Base-by-base conservation (phyloP, 768 basidiomycete genomes). In the Lentinula sp. region DNA sequence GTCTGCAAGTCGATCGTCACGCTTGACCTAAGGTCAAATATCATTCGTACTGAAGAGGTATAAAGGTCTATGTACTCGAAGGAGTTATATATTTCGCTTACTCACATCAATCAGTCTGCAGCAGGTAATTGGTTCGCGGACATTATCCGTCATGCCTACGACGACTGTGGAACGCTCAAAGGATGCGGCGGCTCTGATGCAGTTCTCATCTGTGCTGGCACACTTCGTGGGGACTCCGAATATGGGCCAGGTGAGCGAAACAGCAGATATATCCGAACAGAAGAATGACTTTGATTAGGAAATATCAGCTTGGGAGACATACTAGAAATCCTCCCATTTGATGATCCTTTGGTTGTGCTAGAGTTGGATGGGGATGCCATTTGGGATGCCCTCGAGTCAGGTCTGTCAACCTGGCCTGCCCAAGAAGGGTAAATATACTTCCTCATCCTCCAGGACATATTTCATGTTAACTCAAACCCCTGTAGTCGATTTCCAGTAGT, bases 111-210 rank as follows among this genome's bases (percentile, higher is more conserved):
- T 20, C 63, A 92, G 89, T 85, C 86, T 10, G 84, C 86, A 3
- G 79, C 82, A 16, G 84, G 82, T 15, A 90, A 96, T 67, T 93
- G 91, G 89, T 85, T 95, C 63, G 87, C 92, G 1, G 94, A 96
- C 70, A 83, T 95, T 39, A 70, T 93, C 45, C 76, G 89, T 64
- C 90, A 94, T 71, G 84, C 90, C 0, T 97, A 93, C 65, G 90
- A 93, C 60, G 88, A 89, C 59, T 79, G 81, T 0, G 74, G 87
- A 32, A 80, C 79, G 53, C 72, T 85, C 66, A 79, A 83, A 66
- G 84, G 77, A 20, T 77, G 77, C 56, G 83, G 80, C 10, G 91
- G 85, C 1, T 84, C 91, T 0, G 91, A 95, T 68, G 91, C 85
- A 0, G 91, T 91, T 9, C 78, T 96, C 57, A 83, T 95, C 32